These are phyloP conservation scores for Yarrowia osloensis DNA, from an alignment of 805 yeast species.

Conservation along the genomic window DNA sequence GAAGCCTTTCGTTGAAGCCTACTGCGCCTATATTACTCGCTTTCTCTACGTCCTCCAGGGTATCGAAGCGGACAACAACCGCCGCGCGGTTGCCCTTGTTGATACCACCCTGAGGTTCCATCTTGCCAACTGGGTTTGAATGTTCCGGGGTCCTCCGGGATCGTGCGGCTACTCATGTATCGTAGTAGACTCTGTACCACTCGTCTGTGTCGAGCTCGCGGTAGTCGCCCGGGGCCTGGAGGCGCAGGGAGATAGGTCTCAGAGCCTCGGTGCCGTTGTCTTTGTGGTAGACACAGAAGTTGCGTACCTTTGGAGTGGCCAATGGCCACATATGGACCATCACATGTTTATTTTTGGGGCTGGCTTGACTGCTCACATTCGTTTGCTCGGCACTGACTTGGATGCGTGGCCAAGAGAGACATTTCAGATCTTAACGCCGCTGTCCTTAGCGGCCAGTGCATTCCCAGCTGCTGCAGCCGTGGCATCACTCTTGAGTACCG, in stretches of 20 bases:
- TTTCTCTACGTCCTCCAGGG: not conserved
- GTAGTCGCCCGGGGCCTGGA: not conserved
- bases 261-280: not conserved
- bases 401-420: too few relatives aligned
- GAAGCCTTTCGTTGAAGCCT: not conserved
- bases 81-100: not conserved
- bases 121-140: not conserved
- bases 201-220: not conserved
- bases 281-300: not conserved
- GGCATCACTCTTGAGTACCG: not conserved
- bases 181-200: not conserved
- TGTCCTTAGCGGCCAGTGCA: not conserved
- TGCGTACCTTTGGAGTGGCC: not conserved
- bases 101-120: not conserved
- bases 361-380: too few relatives aligned
- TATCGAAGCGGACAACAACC: not conserved
- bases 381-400: too few relatives aligned
- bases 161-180: not conserved
- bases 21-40: not conserved
- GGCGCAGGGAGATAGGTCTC: not conserved
- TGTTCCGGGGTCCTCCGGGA: not conserved
- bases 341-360: too few relatives aligned
- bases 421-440: not conserved
- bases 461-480: not conserved
- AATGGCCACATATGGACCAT: too few relatives aligned